Evolutionary conservation across 2,329 filamentous ascomycete species (phyloP).

Genomic region (Hyphodiscus sp.): DNA sequence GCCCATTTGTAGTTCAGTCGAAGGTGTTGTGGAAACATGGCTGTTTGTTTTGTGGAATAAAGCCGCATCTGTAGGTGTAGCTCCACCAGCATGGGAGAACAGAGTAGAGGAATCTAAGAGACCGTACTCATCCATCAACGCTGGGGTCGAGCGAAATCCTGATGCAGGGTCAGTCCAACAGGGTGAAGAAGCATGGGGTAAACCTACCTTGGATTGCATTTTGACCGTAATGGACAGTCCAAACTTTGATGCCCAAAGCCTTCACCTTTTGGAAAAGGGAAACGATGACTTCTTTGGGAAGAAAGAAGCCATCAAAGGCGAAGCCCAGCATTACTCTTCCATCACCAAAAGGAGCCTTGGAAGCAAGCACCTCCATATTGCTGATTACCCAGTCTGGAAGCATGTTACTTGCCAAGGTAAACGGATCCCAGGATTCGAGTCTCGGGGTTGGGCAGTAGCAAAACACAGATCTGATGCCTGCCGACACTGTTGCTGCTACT

Average conservation of each 20-base stretch:
- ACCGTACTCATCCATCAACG: conserved; percentile 21
- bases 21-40: conserved; percentile 39
- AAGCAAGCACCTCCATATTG: conserved; percentile 31
- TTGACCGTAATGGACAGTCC: conserved; percentile 35
- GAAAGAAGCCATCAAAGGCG: conserved; percentile 37
- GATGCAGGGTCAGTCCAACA: conserved; percentile 1
- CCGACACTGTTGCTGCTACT: conserved; percentile 35
- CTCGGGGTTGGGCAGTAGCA: conserved; percentile 34
- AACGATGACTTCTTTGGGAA: conserved; percentile 33
- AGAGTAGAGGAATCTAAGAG: conserved; percentile 38
- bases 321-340: conserved; percentile 37
- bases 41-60: conserved; percentile 31
- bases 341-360: conserved; percentile 25
- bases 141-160: conserved; percentile 8
- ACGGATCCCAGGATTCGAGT: conserved; percentile 28
- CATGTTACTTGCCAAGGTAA: conserved; percentile 22
- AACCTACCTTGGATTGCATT: conserved; percentile 7
- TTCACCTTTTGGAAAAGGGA: conserved; percentile 33
- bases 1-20: conserved; percentile 45
- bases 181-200: not conserved
- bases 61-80: conserved; percentile 30
- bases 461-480: conserved; percentile 41
- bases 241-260: conserved; percentile 32
- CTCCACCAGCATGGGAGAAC: conserved; percentile 35
- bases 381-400: conserved; percentile 34